These are phyloP conservation scores for Penicillium psychrofluorescens DNA, from an alignment of 495 filamentous ascomycete species.

Conservation along the genomic window DNA sequence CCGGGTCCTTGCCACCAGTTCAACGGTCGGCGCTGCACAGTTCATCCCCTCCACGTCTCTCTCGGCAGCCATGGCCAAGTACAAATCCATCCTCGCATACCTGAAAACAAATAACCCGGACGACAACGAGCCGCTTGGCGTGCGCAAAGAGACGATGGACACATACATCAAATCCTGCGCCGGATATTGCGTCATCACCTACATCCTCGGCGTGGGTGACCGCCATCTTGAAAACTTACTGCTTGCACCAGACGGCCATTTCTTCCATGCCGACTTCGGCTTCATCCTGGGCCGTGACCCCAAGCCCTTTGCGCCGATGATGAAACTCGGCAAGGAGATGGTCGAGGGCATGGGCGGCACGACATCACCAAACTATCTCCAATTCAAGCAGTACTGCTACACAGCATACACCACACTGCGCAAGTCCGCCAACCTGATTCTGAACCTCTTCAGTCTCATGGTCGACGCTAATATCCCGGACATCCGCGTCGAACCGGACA, in stretches of 20 bases:
- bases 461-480: constrained; percentile 94
- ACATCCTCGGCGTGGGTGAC: constrained; percentile 96
- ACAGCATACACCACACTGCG: constrained; percentile 88
- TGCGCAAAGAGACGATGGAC: constrained; percentile 89
- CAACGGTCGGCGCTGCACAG: constrained; percentile 83
- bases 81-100: constrained; percentile 79
- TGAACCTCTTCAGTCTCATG: constrained; percentile 96
- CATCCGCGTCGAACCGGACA: constrained; percentile 85
- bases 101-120: constrained; percentile 88
- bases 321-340: constrained; percentile 98
- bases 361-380: constrained; percentile 66
- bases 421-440: constrained; percentile 82
- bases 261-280: constrained; percentile 98
- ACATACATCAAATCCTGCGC: constrained; percentile 94
- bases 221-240: constrained; percentile 95
- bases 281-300: constrained; percentile 97
- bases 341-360: constrained; percentile 95
- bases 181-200: constrained; percentile 98
- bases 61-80: constrained; percentile 70
- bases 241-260: constrained; percentile 80
- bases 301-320: constrained; percentile 91
- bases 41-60: constrained; percentile 84
- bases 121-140: constrained; percentile 69
- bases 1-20: constrained; percentile 87
- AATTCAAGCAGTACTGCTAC: constrained; percentile 93